A percentile compares a stretch with the other conserved stretches of the same genome.
Evolutionary conservation across 495 filamentous ascomycete genomes (phyloP).

Genomic region (Penicillium ochrochloron): DNA sequence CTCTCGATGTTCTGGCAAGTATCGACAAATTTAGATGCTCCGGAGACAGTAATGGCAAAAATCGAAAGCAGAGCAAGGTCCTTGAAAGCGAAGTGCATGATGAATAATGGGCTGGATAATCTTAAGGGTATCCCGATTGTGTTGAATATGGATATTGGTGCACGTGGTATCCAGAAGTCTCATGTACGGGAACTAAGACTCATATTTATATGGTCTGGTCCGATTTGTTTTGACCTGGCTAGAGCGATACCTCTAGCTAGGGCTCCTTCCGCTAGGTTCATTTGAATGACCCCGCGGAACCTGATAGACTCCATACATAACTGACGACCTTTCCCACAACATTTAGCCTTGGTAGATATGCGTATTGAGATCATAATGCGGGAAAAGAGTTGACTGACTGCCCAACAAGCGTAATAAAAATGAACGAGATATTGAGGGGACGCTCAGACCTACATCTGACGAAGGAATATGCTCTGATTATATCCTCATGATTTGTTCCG

Average conservation of each 20-base stretch:
- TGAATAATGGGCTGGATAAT: background rate
- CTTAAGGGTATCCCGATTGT: background rate
- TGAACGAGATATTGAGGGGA: no score
- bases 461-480: no score
- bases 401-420: no score
- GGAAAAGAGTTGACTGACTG: background rate
- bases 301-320: background rate
- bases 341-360: background rate
- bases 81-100: slow-evolving; percentile 30
- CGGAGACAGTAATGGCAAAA: slow-evolving; percentile 21
- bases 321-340: background rate
- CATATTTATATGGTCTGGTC: background rate
- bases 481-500: background rate
- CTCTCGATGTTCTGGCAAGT: slow-evolving; percentile 27
- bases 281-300: background rate
- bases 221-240: no score
- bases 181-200: background rate
- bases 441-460: no score
- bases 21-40: slow-evolving; percentile 27
- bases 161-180: background rate
- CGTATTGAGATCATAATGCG: background rate
- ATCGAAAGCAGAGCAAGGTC: slow-evolving; percentile 24
- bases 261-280: background rate
- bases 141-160: background rate
- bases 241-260: background rate